Percentiles rank a stretch among this genome's conserved stretches.
These are phyloP conservation scores for Myrica gale DNA, from an alignment of 306 rosid genomes.

Conservation along the genomic window DNA sequence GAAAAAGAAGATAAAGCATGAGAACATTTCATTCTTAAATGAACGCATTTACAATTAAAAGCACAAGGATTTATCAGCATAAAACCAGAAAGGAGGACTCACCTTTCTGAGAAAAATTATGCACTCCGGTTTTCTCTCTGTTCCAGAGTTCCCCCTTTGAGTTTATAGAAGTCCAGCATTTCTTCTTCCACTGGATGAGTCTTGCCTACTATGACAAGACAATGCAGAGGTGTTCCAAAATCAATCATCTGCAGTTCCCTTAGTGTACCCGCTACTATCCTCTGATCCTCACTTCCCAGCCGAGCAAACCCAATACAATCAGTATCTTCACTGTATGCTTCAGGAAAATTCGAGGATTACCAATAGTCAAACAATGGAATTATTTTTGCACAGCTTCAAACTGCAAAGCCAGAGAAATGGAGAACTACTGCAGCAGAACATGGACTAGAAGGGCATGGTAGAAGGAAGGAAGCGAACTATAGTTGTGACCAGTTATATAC, in stretches of 20 bases:
- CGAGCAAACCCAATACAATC: conserved; percentile 89
- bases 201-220: conserved; percentile 82
- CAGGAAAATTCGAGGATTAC: conserved; percentile 20
- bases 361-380: background rate
- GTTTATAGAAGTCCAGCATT: conserved; percentile 70
- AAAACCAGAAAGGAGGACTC: background rate
- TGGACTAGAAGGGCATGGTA: background rate
- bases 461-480: background rate
- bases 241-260: conserved; percentile 61
- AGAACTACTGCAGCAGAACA: background rate
- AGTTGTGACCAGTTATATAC: background rate
- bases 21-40: background rate
- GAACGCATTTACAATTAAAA: background rate
- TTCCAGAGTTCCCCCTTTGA: conserved; percentile 29
- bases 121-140: conserved; percentile 5
- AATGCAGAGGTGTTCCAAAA: conserved; percentile 90
- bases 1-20: background rate
- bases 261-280: conserved; percentile 71
- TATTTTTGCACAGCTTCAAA: background rate
- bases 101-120: conserved; percentile 14
- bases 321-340: conserved; percentile 65
- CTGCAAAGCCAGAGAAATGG: background rate
- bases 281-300: conserved; percentile 85
- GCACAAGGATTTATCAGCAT: background rate
- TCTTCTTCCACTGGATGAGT: conserved; percentile 92